Evolutionary conservation across 129 eudicot species (phyloP).

Genomic region (Tanacetum coccineum): DNA sequence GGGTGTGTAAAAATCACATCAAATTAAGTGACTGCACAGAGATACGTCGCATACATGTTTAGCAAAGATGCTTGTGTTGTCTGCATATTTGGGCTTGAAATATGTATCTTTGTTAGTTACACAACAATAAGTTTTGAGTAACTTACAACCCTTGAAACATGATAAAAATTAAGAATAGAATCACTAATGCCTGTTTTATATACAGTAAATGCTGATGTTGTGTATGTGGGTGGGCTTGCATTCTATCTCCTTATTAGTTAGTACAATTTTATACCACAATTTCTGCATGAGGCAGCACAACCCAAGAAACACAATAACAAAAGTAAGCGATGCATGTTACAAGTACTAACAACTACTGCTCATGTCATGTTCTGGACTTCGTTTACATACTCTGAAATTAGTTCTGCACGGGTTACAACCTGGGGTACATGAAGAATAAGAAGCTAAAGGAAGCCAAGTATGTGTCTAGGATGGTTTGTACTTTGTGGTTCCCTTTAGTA

Average conservation of each 20-base stretch:
- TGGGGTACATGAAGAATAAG: too few relatives aligned
- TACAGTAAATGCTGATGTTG: neutral
- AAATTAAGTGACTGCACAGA: neutral
- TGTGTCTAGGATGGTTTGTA: neutral
- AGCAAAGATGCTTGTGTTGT: neutral
- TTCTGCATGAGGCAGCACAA: neutral
- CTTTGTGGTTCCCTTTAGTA: neutral
- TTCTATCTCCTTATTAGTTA: neutral
- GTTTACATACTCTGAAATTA: too few relatives aligned
- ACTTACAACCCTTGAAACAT: too few relatives aligned
- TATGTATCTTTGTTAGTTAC: neutral
- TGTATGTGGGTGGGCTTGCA: neutral
- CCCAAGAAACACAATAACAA: neutral
- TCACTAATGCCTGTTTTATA: too few relatives aligned
- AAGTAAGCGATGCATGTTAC: neutral
- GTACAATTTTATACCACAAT: neutral
- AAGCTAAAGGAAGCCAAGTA: neutral
- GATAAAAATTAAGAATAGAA: too few relatives aligned
- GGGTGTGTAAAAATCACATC: too few relatives aligned
- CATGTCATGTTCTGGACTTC: neutral
- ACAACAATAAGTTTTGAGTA: neutral
- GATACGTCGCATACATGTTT: neutral
- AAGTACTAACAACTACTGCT: neutral
- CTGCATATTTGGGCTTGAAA: neutral
- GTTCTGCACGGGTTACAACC: too few relatives aligned